phyloP scores from a whole-genome alignment of 2,329 filamentous ascomycete species.

The Cytospora piceicola region DNA sequence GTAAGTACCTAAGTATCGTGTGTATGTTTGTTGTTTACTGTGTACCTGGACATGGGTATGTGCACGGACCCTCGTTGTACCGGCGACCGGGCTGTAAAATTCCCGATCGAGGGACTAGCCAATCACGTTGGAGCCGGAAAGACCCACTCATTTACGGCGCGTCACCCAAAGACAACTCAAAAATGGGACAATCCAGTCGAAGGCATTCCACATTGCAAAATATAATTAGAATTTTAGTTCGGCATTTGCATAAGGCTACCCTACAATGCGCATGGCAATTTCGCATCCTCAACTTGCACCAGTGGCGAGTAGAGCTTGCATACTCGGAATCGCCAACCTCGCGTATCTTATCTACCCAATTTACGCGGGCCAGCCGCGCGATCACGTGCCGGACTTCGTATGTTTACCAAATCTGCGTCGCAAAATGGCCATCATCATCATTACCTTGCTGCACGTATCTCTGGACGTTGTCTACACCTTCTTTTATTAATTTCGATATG shows the following conservation, averaged over 20 bases:
- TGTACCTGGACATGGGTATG: conserved; percentile 17
- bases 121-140: conserved; percentile 11
- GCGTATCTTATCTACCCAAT: background rate
- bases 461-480: background rate
- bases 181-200: conserved; percentile 1
- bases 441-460: conserved; percentile 17
- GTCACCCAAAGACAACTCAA: conserved; percentile 22
- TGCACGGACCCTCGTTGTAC: conserved; percentile 28
- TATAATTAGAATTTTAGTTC: background rate
- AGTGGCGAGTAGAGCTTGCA: background rate
- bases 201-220: background rate
- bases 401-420: conserved; percentile 13
- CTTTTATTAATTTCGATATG: background rate
- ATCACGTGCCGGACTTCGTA: conserved; percentile 17
- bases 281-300: background rate
- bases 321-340: conserved; percentile 2
- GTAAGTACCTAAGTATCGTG: background rate
- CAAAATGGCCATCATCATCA: conserved; percentile 8
- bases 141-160: conserved; percentile 20
- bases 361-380: conserved; percentile 21
- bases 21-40: conserved; percentile 21
- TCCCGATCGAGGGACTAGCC: conserved; percentile 8
- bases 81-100: conserved; percentile 25
- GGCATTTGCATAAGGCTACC: background rate
- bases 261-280: background rate